A percentile compares a stretch with the other conserved stretches of the same genome.
These are phyloP conservation scores for Pseudogymnoascus sp. DNA, from an alignment of 2,329 filamentous ascomycete species.

Conservation along the genomic window DNA sequence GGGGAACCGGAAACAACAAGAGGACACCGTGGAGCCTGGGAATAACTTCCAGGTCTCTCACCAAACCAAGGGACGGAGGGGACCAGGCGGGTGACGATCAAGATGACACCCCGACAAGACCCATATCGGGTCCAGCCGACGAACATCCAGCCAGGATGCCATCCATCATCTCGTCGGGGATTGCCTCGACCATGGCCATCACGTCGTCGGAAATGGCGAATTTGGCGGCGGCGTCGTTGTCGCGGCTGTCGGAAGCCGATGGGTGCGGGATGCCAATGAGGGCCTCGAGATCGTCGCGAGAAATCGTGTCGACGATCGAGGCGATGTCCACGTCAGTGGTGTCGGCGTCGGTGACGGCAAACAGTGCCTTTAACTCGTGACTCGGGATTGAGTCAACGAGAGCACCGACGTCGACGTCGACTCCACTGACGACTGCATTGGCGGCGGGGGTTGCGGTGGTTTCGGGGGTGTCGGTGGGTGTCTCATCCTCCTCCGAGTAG, in stretches of 20 bases:
- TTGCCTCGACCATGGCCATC: neutral
- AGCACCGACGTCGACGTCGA: neutral
- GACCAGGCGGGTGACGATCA: neutral
- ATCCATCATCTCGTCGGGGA: neutral
- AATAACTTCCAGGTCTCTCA: slow-evolving; percentile 1
- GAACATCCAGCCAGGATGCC: neutral
- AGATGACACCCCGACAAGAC: neutral
- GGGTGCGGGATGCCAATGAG: neutral
- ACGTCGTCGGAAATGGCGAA: slow-evolving; percentile 9
- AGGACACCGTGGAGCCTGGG: neutral
- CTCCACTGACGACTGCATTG: neutral
- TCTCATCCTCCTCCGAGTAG: neutral
- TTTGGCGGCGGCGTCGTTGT: neutral
- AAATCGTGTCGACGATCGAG: slow-evolving; percentile 12
- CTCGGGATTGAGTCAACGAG: slow-evolving; percentile 6
- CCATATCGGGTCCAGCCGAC: neutral
- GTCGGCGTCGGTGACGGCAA: slow-evolving; percentile 39
- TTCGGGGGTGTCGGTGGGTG: neutral
- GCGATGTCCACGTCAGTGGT: slow-evolving; percentile 20
- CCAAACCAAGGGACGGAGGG: neutral
- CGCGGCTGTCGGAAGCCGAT: neutral
- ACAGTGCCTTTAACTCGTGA: slow-evolving; percentile 25
- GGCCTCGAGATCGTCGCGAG: slow-evolving; percentile 1
- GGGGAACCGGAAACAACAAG: neutral
- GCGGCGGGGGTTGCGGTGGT: neutral